Evolutionary conservation across 192 early-diverging fungal species (phyloP).

Genomic region (Coemansia sp.): DNA sequence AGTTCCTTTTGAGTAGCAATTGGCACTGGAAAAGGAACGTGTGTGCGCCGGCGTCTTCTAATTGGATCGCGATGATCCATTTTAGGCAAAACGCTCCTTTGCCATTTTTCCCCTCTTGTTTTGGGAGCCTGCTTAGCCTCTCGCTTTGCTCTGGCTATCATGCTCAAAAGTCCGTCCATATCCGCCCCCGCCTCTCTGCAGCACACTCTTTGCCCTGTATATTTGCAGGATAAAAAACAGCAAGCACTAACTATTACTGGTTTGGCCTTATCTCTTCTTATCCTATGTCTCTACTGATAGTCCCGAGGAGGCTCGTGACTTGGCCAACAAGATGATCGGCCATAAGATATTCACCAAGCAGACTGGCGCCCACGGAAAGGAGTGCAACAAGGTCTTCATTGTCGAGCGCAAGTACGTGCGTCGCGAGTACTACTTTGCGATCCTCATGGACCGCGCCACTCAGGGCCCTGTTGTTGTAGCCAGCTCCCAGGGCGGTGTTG

Average conservation of each 20-base stretch:
- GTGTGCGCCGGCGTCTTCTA: not conserved
- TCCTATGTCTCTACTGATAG: slow-evolving; percentile 41
- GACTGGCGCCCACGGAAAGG: slow-evolving; percentile 91
- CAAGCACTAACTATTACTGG: not conserved
- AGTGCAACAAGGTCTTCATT: slow-evolving; percentile 93
- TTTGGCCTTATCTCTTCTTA: slow-evolving; percentile 2
- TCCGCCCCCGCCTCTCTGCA: too few relatives aligned
- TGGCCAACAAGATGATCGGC: slow-evolving; percentile 94
- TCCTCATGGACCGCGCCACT: slow-evolving; percentile 93
- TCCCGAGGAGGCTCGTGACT: slow-evolving; percentile 82
- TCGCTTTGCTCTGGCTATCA: too few relatives aligned
- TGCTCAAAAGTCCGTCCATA: too few relatives aligned
- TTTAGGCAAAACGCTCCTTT: not conserved
- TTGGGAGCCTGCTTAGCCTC: not conserved
- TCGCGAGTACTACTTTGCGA: slow-evolving; percentile 99
- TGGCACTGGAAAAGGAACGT: not conserved
- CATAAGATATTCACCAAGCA: slow-evolving; percentile 99
- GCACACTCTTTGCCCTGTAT: not conserved
- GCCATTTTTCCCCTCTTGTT: not conserved
- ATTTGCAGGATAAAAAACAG: not conserved
- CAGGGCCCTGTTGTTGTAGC: slow-evolving; percentile 95
- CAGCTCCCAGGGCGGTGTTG: slow-evolving; percentile 96
- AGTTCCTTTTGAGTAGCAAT: not conserved
- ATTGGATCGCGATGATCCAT: not conserved
- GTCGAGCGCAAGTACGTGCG: slow-evolving; percentile 96